Evolutionary conservation across 176 grass and related monocot genomes (phyloP), one percentile per base, ranked within the genome.

Genomic region (Otatea glauca): DNA sequence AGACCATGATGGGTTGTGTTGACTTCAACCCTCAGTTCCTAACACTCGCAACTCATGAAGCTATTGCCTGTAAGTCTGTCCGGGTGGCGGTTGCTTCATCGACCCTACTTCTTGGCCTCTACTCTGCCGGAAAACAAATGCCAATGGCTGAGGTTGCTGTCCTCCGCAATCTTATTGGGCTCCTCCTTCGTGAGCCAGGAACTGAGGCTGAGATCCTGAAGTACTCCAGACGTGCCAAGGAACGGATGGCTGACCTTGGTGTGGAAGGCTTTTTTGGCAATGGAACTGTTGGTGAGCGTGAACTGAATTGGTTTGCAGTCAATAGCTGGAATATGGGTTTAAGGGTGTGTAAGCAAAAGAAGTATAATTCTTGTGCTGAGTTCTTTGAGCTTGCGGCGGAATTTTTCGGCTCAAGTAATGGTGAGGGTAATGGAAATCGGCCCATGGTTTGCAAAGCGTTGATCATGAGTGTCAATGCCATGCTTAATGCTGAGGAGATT

Each of bases 1-100:
- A 94, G 76, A 79, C 78, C 41, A 95, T 98, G 96, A 47, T 95
- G 76, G 78, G 75, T 43, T 92, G 92, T 85, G 81, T 83, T 49
- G 93, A 95, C 81, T 98, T 98, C 85, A 84, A 96, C 29, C 93
- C 89, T 64, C 70, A 89, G 48, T 95, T 94, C 77, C 88, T 98
- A 32, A 86, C 71, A 7, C 93, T 98, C 64, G 88, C 89, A 37
- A 50, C 84, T 50, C 96, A 96, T 75, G 96, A 98, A 86, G 93
- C 96, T 73, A 76, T 98, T n/a, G 80, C 84, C 29, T 92, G 90
- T 65, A 91, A 92, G 53, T 92, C 81, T 73, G 16, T 76, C 20
- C 17, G 74, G 47, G 89, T 95, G 59, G 96, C 96, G 27, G 66
- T 96, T 75, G 87, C 89, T 54, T 90, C 88, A 49, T 83, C 91